Conservation (phyloP, 78 protist genomes). For the Planoprotostelium fungivorum region DNA sequence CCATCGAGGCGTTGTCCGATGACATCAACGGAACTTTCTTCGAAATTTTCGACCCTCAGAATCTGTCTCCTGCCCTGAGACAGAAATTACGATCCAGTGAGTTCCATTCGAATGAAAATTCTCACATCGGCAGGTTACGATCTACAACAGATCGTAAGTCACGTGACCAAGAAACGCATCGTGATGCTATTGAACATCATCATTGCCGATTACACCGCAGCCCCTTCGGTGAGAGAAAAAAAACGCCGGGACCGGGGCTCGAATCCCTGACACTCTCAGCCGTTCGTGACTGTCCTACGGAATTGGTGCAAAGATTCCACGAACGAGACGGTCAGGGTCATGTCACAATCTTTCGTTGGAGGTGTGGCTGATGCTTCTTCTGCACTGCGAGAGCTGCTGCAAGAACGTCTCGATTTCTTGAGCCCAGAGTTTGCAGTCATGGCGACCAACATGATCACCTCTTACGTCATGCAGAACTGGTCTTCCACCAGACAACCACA, state of each 20-base stretch:
- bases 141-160: background rate
- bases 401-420: background rate
- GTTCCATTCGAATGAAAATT: background rate
- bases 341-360: background rate
- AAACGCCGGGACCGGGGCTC: too few species aligned
- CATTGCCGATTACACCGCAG: background rate
- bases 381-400: background rate
- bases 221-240: too few species aligned
- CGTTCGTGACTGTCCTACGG: too few species aligned
- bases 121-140: background rate
- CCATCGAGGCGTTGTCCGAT: background rate
- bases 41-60: background rate
- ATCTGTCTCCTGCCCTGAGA: background rate
- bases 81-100: background rate
- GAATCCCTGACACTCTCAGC: too few species aligned
- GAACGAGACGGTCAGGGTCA: background rate
- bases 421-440: background rate
- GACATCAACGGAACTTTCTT: background rate
- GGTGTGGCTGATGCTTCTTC: background rate
- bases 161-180: background rate
- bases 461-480: background rate
- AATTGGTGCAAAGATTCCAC: background rate
- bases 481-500: background rate
- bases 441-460: background rate
- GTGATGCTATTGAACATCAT: background rate